phyloP scores from a whole-genome alignment of 257 asterid species.

The Osmanthus fragrans region DNA sequence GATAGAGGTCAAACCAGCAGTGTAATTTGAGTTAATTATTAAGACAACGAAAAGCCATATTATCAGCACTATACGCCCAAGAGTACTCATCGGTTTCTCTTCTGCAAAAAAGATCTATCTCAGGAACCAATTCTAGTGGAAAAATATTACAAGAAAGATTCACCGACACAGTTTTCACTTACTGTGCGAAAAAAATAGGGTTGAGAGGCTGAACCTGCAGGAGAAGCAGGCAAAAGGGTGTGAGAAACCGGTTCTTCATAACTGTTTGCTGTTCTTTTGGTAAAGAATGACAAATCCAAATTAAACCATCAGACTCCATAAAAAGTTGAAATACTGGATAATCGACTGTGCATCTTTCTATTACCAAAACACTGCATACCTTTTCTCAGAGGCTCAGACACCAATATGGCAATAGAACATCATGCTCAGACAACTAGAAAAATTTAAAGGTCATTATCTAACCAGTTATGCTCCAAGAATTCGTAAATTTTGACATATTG shows the following conservation, averaged over 20 bases:
- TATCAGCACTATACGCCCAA: constrained; percentile 60
- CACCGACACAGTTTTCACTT: constrained; percentile 32
- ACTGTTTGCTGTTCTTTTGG: neutral
- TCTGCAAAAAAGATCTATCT: constrained; percentile 29
- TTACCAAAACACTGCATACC: neutral
- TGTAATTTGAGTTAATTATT: constrained; percentile 66
- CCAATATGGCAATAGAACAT: too few species aligned
- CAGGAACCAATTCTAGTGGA: neutral
- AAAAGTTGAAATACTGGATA: neutral
- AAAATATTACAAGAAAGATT: neutral
- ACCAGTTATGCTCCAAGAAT: neutral
- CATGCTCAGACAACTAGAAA: neutral
- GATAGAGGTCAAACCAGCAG: constrained; percentile 71
- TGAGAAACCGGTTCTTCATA: neutral
- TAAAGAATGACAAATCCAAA: neutral
- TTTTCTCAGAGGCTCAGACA: neutral
- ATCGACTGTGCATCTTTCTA: neutral
- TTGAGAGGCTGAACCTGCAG: constrained; percentile 73
- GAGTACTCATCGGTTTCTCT: constrained; percentile 55
- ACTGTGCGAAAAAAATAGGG: constrained; percentile 60
- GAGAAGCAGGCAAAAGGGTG: constrained; percentile 6
- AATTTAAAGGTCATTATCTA: neutral
- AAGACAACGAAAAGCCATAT: constrained; percentile 67
- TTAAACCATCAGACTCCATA: neutral
- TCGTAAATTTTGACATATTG: neutral